Conservation (phyloP, 2,329 filamentous ascomycete species). For the Geosmithia morbida region DNA sequence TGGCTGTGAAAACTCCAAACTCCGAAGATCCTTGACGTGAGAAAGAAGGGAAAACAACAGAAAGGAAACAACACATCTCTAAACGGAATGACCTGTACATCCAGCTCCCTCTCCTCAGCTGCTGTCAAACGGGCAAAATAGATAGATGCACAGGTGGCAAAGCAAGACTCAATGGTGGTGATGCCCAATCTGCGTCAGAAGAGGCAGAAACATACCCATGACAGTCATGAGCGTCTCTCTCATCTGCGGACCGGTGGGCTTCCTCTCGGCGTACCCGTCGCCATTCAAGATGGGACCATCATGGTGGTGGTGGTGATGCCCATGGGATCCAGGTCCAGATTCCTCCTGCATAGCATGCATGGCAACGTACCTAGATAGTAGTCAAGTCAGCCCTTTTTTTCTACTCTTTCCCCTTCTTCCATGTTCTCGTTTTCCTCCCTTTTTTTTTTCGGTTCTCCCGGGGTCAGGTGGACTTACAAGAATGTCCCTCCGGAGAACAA, state of each 20-base stretch:
- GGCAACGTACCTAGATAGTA: constrained; percentile 78
- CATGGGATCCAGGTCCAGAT: constrained; percentile 31
- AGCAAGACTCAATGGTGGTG: constrained; percentile 32
- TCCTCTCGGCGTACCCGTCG: constrained; percentile 44
- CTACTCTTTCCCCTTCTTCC: too few relatives aligned
- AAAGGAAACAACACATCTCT: too few relatives aligned
- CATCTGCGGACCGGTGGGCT: constrained; percentile 43
- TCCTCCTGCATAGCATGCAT: constrained; percentile 97
- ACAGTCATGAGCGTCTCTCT: constrained; percentile 58
- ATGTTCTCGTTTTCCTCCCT: neutral
- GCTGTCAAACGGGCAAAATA: too few relatives aligned
- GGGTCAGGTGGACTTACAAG: constrained; percentile 45
- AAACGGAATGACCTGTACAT: too few relatives aligned
- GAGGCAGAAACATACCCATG: constrained; percentile 62
- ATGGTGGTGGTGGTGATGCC: constrained; percentile 31
- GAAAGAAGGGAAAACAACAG: too few relatives aligned
- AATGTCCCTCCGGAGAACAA: constrained; percentile 96
- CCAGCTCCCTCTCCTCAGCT: too few relatives aligned
- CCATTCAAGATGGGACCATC: constrained; percentile 7
- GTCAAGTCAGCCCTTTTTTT: neutral
- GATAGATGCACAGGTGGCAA: too few relatives aligned
- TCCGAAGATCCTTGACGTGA: too few relatives aligned
- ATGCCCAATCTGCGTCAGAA: constrained; percentile 51
- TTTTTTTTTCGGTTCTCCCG: neutral
- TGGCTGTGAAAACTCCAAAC: too few relatives aligned